A percentile compares a stretch with the other conserved stretches of the same genome.
Evolutionary conservation across 129 eudicot species (phyloP).

Genomic region (Tagetes patula): DNA sequence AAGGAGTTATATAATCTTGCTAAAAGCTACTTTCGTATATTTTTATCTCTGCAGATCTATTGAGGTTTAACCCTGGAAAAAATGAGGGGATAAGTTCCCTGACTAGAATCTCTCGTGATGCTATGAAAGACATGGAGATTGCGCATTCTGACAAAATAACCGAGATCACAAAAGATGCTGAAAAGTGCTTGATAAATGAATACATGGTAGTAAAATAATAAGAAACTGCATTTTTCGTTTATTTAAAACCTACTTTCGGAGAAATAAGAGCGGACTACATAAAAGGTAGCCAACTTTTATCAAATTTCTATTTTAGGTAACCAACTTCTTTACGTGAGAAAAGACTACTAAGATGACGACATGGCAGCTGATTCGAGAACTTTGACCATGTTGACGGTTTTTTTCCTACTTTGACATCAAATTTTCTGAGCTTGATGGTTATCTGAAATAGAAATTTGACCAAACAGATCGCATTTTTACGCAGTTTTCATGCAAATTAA

Average conservation of each 20-base stretch:
- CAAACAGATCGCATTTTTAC: neutral
- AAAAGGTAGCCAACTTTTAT: neutral
- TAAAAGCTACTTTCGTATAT: neutral
- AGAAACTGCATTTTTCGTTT: slow-evolving; percentile 3
- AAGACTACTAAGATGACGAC: neutral
- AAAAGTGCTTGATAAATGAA: slow-evolving; percentile 48
- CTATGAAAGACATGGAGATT: slow-evolving; percentile 42
- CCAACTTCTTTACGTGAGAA: neutral
- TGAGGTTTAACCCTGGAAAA: slow-evolving; percentile 36
- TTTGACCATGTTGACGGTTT: neutral
- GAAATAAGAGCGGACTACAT: no score
- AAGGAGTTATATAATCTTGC: neutral
- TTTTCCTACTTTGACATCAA: neutral
- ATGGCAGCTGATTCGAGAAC: neutral
- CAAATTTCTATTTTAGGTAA: neutral
- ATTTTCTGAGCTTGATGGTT: neutral
- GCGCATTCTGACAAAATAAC: slow-evolving; percentile 44
- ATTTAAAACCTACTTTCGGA: neutral
- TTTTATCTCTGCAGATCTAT: slow-evolving; percentile 35
- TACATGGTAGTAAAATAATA: slow-evolving; percentile 46
- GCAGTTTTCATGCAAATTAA: neutral
- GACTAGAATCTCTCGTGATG: slow-evolving; percentile 37
- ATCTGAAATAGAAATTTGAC: neutral
- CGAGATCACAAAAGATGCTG: slow-evolving; percentile 56
- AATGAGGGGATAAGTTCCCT: slow-evolving; percentile 34